phyloP scores from a whole-genome alignment of 495 filamentous ascomycete species.

The Lasiosphaeria hispida region DNA sequence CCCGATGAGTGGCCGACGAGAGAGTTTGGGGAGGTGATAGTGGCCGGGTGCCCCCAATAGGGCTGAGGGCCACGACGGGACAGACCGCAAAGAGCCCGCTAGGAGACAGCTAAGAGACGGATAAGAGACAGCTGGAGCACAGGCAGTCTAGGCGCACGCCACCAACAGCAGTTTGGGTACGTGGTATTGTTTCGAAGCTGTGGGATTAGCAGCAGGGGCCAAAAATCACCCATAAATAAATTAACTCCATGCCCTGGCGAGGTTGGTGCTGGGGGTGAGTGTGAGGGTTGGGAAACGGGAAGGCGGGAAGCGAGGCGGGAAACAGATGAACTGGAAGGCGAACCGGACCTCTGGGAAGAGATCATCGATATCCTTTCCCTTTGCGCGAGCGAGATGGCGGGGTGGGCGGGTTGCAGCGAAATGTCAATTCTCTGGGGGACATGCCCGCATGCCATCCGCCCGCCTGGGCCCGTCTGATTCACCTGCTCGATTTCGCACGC shows the following conservation, averaged over 20 bases:
- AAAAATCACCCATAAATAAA: too few species aligned
- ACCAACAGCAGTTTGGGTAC: background rate
- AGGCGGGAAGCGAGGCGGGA: background rate
- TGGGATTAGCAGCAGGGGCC: background rate
- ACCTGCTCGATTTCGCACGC: too few species aligned
- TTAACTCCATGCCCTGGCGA: too few species aligned
- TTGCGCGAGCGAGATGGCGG: background rate
- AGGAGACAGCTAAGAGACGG: too few species aligned
- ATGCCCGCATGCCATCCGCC: background rate
- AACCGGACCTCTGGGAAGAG: constrained; percentile 12
- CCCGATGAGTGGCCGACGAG: too few species aligned
- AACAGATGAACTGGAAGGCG: background rate
- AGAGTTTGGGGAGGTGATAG: too few species aligned
- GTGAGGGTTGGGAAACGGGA: background rate
- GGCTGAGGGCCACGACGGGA: too few species aligned
- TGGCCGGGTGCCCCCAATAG: too few species aligned
- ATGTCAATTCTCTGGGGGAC: background rate
- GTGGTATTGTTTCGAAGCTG: background rate
- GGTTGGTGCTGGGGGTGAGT: too few species aligned
- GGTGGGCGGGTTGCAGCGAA: background rate
- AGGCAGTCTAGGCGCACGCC: background rate
- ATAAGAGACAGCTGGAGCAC: too few species aligned
- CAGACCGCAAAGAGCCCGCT: too few species aligned
- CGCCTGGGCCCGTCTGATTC: too few species aligned
- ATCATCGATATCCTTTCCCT: constrained; percentile 15